A percentile compares a stretch with the other conserved stretches of the same genome.
phyloP scores from a whole-genome alignment of 2,329 filamentous ascomycete genomes.

The Ophiostoma sp. region DNA sequence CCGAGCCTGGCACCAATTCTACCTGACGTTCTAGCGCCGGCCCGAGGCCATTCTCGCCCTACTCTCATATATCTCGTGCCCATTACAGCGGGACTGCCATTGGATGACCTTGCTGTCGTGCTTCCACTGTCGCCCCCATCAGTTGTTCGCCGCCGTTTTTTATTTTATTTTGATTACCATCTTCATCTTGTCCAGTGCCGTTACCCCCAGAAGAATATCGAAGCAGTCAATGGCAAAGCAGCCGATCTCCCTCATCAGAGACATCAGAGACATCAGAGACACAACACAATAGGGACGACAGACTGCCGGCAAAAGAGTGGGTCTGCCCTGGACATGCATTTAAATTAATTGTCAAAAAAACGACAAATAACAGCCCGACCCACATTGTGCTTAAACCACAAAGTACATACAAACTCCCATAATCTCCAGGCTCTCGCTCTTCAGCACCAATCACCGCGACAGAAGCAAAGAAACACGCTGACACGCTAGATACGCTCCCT shows the following conservation, averaged over 20 bases:
- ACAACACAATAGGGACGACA: background rate
- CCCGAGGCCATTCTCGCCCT: background rate
- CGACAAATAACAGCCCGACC: background rate
- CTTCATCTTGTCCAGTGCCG: background rate
- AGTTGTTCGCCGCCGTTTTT: background rate
- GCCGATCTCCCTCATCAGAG: background rate
- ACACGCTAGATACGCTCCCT: background rate
- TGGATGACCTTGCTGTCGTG: background rate
- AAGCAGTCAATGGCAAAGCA: background rate
- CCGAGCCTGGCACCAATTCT: background rate
- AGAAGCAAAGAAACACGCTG: constrained; percentile 1
- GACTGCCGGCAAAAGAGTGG: background rate
- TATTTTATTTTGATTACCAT: too few relatives aligned
- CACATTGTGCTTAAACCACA: background rate
- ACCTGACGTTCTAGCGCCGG: background rate
- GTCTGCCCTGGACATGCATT: background rate
- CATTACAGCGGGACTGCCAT: background rate
- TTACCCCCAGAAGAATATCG: background rate
- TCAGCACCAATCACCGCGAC: constrained; percentile 4
- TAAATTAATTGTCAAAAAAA: background rate
- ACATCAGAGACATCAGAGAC: background rate
- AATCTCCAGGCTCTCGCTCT: background rate
- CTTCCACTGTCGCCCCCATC: background rate
- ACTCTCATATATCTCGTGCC: background rate
- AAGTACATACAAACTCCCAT: background rate